Evolutionary conservation across 2,329 filamentous ascomycete species (phyloP).

Genomic region (Diaporthe ilicicola): DNA sequence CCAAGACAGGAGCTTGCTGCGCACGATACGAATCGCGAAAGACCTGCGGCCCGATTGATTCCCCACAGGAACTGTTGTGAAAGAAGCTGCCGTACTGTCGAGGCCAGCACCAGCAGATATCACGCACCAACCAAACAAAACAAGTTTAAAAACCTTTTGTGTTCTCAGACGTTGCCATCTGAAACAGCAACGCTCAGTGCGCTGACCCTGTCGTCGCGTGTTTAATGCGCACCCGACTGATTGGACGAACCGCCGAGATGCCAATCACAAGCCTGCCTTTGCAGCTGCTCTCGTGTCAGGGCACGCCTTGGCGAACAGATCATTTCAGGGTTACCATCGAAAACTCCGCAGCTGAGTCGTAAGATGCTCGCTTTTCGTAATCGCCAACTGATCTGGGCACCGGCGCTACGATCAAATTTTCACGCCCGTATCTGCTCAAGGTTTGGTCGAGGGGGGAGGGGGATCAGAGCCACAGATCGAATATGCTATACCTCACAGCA

Average conservation of each 20-base stretch:
- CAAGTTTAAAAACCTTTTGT: background rate
- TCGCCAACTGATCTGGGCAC: conserved; percentile 14
- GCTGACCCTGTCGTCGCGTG: conserved; percentile 17
- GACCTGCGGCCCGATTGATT: background rate
- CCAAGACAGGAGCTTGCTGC: background rate
- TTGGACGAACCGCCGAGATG: conserved; percentile 9
- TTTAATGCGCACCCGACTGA: conserved; percentile 12
- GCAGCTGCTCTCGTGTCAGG: conserved; percentile 13
- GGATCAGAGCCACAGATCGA: conserved; percentile 4
- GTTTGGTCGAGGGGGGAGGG: background rate
- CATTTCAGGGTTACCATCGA: conserved; percentile 8
- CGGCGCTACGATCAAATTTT: background rate
- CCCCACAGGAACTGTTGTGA: background rate
- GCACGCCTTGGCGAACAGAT: conserved; percentile 15
- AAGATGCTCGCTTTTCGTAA: conserved; percentile 16
- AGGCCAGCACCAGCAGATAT: background rate
- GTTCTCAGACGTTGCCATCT: background rate
- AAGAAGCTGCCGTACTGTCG: background rate
- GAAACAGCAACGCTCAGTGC: background rate
- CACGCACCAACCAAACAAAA: background rate
- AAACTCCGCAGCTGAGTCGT: conserved; percentile 20
- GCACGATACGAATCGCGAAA: conserved; percentile 1
- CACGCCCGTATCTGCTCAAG: conserved; percentile 13
- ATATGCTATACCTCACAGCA: conserved; percentile 14
- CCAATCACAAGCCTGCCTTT: background rate